phyloP scores from a whole-genome alignment of 495 filamentous ascomycete species.

The Daldinia childiae region DNA sequence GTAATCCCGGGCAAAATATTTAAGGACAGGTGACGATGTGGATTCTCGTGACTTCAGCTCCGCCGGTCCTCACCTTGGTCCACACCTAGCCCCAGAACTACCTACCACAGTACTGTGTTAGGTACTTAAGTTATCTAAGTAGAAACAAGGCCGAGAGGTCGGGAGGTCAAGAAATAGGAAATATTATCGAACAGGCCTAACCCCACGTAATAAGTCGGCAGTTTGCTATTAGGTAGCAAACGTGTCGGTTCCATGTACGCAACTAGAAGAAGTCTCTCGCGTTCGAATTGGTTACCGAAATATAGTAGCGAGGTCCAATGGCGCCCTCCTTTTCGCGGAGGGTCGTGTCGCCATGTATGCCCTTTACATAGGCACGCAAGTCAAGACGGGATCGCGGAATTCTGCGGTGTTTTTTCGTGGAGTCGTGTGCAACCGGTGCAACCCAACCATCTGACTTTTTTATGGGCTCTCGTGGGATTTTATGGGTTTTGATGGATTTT shows the following conservation, averaged over 20 bases:
- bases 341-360: slow-evolving; percentile 9
- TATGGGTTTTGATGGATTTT: slow-evolving; percentile 18
- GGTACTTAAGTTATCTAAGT: slow-evolving; percentile 18
- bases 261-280: slow-evolving; percentile 23
- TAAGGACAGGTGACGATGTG: not conserved
- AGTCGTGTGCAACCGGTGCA: slow-evolving; percentile 36
- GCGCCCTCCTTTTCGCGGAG: slow-evolving; percentile 14
- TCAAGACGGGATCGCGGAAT: slow-evolving; percentile 28
- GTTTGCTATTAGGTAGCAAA: slow-evolving; percentile 43
- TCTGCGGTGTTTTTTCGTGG: slow-evolving; percentile 37
- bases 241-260: slow-evolving; percentile 19
- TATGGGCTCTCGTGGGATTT: slow-evolving; percentile 19
- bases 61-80: slow-evolving; percentile 15
- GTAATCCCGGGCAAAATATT: not conserved
- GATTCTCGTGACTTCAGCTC: slow-evolving; percentile 1
- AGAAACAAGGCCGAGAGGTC: slow-evolving; percentile 13
- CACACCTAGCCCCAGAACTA: slow-evolving; percentile 11
- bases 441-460: slow-evolving; percentile 38
- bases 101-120: not conserved
- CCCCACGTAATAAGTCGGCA: slow-evolving; percentile 40
- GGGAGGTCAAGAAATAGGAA: slow-evolving; percentile 7
- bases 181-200: not conserved
- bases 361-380: not conserved
- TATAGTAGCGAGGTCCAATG: slow-evolving; percentile 33
- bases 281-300: slow-evolving; percentile 43